A percentile compares a stretch with the other conserved stretches of the same genome.
Evolutionary conservation across 768 basidiomycete species (phyloP).

Genomic region (Naganishia vaughanmartiniae): DNA sequence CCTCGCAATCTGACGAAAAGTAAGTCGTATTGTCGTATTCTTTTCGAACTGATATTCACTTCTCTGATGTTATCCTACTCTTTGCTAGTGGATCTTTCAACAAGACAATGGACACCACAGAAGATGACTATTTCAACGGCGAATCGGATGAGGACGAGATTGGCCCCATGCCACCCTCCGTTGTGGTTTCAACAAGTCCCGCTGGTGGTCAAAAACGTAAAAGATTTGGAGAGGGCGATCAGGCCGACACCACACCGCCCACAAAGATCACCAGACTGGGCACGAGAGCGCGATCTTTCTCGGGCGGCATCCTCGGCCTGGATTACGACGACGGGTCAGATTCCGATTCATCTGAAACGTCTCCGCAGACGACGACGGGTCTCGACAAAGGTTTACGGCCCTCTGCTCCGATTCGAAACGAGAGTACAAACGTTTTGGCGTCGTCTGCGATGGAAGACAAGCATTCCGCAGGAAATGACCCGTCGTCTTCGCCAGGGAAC

Average conservation of each 20-base stretch:
- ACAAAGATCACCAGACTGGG: slow-evolving; percentile 50
- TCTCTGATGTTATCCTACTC: not conserved
- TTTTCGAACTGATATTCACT: not conserved
- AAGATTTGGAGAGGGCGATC: slow-evolving; percentile 23
- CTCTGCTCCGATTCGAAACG: slow-evolving; percentile 17
- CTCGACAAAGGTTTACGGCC: slow-evolving; percentile 23
- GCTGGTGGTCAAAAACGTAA: slow-evolving; percentile 39
- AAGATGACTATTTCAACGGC: slow-evolving; percentile 90
- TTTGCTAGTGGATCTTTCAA: not conserved
- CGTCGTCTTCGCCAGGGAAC: slow-evolving; percentile 53
- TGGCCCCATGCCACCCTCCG: slow-evolving; percentile 34
- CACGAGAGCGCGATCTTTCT: slow-evolving; percentile 32
- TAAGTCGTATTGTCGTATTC: not conserved
- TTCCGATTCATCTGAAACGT: slow-evolving; percentile 39
- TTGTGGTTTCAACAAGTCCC: slow-evolving; percentile 28
- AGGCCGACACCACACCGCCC: slow-evolving; percentile 43
- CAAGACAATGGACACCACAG: slow-evolving; percentile 66
- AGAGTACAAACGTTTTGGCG: slow-evolving; percentile 23
- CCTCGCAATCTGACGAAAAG: slow-evolving; percentile 57
- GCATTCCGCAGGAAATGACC: not conserved
- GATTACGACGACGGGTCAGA: slow-evolving; percentile 51
- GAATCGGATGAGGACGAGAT: slow-evolving; percentile 69
- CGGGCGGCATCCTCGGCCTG: slow-evolving; percentile 48
- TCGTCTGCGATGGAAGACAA: slow-evolving; percentile 29
- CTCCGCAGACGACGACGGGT: slow-evolving; percentile 17